phyloP scores from a whole-genome alignment of 2,329 filamentous ascomycete species.

The Rhynchosporium agropyri region DNA sequence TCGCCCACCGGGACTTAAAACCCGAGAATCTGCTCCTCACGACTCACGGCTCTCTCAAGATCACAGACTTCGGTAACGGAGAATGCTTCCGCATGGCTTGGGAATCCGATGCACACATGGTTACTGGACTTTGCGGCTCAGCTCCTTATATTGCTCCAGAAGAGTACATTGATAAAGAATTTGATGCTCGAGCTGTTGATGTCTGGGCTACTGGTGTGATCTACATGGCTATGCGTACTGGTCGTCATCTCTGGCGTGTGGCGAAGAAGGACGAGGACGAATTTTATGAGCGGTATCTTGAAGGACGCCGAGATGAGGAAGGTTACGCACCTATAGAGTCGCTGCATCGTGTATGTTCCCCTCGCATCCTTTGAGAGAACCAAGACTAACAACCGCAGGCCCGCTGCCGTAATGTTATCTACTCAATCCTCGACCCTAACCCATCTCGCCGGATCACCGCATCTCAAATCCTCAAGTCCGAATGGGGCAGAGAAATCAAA shows the following conservation, averaged over 20 bases:
- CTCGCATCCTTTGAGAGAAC: constrained; percentile 4
- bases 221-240: constrained; percentile 99
- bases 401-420: constrained; percentile 97
- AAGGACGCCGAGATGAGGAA: constrained; percentile 90
- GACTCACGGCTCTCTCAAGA: constrained; percentile 89
- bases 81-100: constrained; percentile 99
- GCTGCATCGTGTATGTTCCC: constrained; percentile 77
- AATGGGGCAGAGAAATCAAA: constrained; percentile 98
- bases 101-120: constrained; percentile 99
- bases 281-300: constrained; percentile 92
- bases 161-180: constrained; percentile 93
- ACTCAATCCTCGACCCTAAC: constrained; percentile 96
- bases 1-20: constrained; percentile 94
- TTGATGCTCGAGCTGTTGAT: constrained; percentile 96
- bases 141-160: constrained; percentile 97
- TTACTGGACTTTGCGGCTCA: constrained; percentile 91
- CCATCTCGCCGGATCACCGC: constrained; percentile 90
- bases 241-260: constrained; percentile 93
- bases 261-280: constrained; percentile 97
- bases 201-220: constrained; percentile 99
- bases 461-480: constrained; percentile 94
- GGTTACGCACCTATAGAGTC: constrained; percentile 97
- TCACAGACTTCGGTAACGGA: constrained; percentile 97
- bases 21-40: constrained; percentile 95
- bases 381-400: constrained; percentile 58